Evolutionary conservation across 805 yeast genomes (phyloP).

Genomic region (Nakazawaea ambrosiae): DNA sequence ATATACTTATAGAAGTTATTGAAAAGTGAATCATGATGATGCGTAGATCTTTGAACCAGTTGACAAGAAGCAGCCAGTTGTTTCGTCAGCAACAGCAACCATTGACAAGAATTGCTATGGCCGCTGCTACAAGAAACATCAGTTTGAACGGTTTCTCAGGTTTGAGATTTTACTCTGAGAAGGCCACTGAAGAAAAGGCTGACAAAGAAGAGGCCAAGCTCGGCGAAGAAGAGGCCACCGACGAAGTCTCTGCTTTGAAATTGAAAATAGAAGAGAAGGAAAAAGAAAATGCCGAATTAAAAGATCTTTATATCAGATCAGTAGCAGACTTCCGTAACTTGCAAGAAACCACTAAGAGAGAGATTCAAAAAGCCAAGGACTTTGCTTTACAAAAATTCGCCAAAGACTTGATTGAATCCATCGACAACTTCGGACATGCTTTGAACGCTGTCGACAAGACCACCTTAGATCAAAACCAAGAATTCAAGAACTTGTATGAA

Average conservation of each 20-base stretch:
- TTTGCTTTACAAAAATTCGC: constrained; percentile 91
- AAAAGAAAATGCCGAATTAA: constrained; percentile 72
- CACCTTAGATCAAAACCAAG: constrained; percentile 48
- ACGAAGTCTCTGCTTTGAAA: constrained; percentile 34
- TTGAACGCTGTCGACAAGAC: constrained; percentile 64
- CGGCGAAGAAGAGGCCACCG: constrained; percentile 17
- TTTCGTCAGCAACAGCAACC: no score
- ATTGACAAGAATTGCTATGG: no score
- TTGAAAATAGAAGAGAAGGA: constrained; percentile 52
- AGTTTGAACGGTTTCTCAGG: no score
- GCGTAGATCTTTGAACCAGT: no score
- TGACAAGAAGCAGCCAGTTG: no score
- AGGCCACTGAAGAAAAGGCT: no score
- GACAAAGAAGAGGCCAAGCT: constrained; percentile 13
- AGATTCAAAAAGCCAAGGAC: constrained; percentile 79
- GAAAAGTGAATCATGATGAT: no score
- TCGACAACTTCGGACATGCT: constrained; percentile 88
- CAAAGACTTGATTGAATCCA: constrained; percentile 79
- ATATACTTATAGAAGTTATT: no score
- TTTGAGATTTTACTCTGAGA: constrained; percentile 16
- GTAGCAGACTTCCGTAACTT: constrained; percentile 90
- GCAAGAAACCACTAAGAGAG: constrained; percentile 85
- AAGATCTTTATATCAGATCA: constrained; percentile 75
- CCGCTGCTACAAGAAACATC: no score
- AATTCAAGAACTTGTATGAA: constrained; percentile 68